Percentiles rank a stretch among this genome's conserved stretches.
Conservation (phyloP, 2,329 filamentous ascomycete species). For the Orbilia brochopaga region DNA sequence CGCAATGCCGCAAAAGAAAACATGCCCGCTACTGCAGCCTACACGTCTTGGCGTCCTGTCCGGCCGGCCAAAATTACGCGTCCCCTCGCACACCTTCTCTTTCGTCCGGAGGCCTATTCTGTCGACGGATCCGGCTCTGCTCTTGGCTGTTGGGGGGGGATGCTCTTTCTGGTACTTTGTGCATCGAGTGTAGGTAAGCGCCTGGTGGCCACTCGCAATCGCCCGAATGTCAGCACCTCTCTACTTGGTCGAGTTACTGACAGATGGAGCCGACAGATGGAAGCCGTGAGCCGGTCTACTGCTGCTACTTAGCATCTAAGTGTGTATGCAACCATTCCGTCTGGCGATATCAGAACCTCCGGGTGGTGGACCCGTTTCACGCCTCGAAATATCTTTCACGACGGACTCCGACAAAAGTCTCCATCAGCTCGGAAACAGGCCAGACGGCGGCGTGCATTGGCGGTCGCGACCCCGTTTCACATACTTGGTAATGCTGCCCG, state of each 20-base stretch:
- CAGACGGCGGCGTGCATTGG: slow-evolving; percentile 1
- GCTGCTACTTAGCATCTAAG: no score
- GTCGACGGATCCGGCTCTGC: neutral
- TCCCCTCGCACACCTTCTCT: slow-evolving; percentile 31
- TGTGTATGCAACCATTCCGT: no score
- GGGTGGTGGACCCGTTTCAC: slow-evolving; percentile 1
- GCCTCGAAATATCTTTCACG: neutral
- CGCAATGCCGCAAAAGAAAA: slow-evolving; percentile 49
- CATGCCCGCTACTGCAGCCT: slow-evolving; percentile 46
- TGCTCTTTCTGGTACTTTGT: neutral
- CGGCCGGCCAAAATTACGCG: slow-evolving; percentile 49
- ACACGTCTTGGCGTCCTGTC: slow-evolving; percentile 39
- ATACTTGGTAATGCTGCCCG: neutral
- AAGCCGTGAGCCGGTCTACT: no score
- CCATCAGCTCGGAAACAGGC: neutral
- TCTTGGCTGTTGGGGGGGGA: neutral
- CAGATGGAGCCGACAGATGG: no score
- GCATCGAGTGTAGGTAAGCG: neutral
- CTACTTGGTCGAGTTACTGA: no score
- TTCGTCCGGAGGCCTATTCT: neutral
- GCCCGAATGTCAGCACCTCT: neutral
- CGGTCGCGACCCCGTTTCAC: slow-evolving; percentile 6
- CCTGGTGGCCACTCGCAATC: slow-evolving; percentile 3
- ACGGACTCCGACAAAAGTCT: neutral
- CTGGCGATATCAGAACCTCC: neutral